Percentiles rank a stretch among this genome's conserved stretches.
phyloP scores from a whole-genome alignment of 2,329 filamentous ascomycete species.

The Ceratocystiopsis sp. region DNA sequence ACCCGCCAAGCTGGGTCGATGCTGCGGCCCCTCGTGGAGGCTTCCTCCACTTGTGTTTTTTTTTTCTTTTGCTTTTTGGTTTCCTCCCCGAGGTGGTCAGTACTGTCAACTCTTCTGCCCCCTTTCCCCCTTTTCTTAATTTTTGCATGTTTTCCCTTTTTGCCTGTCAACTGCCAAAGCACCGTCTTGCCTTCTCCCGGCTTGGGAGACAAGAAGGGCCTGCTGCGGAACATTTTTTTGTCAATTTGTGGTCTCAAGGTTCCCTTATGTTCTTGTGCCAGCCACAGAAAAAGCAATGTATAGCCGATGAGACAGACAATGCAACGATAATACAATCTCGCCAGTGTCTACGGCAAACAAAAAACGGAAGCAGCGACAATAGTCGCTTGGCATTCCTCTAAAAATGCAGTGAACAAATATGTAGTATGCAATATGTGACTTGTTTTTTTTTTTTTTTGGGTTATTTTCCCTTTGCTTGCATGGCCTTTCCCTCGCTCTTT shows the following conservation, averaged over 20 bases:
- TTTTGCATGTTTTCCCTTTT: not conserved
- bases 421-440: no score
- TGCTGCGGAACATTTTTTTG: constrained; percentile 2
- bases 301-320: not conserved
- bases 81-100: not conserved
- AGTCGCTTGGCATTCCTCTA: no score
- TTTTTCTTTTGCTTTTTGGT: not conserved
- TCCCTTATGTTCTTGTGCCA: constrained; percentile 13
- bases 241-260: constrained; percentile 5
- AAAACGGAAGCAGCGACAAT: no score
- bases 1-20: constrained; percentile 28
- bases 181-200: not conserved
- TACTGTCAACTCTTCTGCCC: not conserved
- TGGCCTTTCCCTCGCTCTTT: no score
- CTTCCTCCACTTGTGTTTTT: not conserved
- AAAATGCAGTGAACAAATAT: no score
- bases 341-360: no score
- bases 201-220: constrained; percentile 3
- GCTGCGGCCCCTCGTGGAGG: constrained; percentile 27
- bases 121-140: not conserved
- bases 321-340: no score
- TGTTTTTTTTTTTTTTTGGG: no score
- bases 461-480: no score
- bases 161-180: constrained; percentile 5
- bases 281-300: constrained; percentile 12